These are phyloP conservation scores for Glycine tomentella DNA, from an alignment of 306 rosid species.

Conservation along the genomic window DNA sequence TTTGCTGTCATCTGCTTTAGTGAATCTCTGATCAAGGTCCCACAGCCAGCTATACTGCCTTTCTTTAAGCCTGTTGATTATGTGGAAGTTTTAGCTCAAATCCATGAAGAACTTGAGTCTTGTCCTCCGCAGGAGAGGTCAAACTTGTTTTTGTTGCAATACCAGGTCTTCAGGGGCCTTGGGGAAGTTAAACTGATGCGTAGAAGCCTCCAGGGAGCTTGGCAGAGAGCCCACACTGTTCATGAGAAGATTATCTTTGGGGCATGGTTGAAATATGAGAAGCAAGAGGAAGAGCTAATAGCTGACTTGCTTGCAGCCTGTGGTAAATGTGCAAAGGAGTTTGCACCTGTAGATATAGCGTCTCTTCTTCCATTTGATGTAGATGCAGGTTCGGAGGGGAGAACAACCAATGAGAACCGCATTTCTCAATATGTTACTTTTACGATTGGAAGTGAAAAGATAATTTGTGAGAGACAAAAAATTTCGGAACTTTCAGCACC, in stretches of 20 bases:
- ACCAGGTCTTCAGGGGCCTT: slow-evolving; percentile 90
- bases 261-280: slow-evolving; percentile 95
- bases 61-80: slow-evolving; percentile 83
- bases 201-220: slow-evolving; percentile 85
- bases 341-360: slow-evolving; percentile 70
- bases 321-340: slow-evolving; percentile 81
- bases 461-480: slow-evolving; percentile 80
- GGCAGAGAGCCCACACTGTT: slow-evolving; percentile 76
- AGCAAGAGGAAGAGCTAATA: slow-evolving; percentile 79
- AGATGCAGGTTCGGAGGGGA: slow-evolving; percentile 52
- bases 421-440: slow-evolving; percentile 61
- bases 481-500: slow-evolving; percentile 86
- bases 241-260: slow-evolving; percentile 88
- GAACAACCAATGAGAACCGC: slow-evolving; percentile 54
- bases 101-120: slow-evolving; percentile 93
- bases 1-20: slow-evolving; percentile 54
- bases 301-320: slow-evolving; percentile 76
- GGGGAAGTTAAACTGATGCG: slow-evolving; percentile 88
- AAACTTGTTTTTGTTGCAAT: slow-evolving; percentile 74
- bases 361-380: slow-evolving; percentile 60
- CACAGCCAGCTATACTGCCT: slow-evolving; percentile 83
- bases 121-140: slow-evolving; percentile 77
- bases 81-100: slow-evolving; percentile 89
- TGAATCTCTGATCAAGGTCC: slow-evolving; percentile 90
- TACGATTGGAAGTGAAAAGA: slow-evolving; percentile 70